Evolutionary conservation across 768 basidiomycete genomes (phyloP).

Genomic region (Naganishia kalamii): DNA sequence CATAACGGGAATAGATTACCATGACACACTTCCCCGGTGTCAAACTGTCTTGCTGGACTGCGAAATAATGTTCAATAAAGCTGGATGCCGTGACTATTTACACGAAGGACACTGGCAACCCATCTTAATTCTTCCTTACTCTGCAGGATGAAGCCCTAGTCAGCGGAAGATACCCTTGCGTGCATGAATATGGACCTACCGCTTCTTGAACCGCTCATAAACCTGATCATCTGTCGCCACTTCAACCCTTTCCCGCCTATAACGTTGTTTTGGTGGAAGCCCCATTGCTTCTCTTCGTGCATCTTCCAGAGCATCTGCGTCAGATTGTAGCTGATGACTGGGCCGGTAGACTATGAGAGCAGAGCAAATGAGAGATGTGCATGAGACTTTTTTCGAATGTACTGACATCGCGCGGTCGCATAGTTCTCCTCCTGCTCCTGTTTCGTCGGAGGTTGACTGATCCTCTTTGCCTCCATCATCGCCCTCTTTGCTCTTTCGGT

Average conservation of each 20-base stretch:
- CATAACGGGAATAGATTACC: too few relatives aligned
- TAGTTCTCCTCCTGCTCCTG: constrained; percentile 69
- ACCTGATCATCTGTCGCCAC: constrained; percentile 90
- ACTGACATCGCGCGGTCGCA: constrained; percentile 77
- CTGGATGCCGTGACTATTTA: too few relatives aligned
- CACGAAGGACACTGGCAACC: too few relatives aligned
- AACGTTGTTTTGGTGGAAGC: constrained; percentile 54
- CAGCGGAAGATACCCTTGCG: background rate
- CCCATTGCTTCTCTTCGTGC: constrained; percentile 84
- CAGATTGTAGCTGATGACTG: constrained; percentile 72
- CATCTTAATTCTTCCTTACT: background rate
- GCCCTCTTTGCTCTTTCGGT: constrained; percentile 92
- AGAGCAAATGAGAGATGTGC: background rate
- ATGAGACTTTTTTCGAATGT: background rate
- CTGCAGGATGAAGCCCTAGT: background rate
- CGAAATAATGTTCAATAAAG: too few relatives aligned
- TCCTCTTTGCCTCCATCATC: constrained; percentile 58
- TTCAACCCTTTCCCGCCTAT: constrained; percentile 55
- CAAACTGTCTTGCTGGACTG: too few relatives aligned
- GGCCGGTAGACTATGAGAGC: constrained; percentile 68
- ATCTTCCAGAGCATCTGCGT: constrained; percentile 74
- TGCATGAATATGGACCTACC: constrained; percentile 40
- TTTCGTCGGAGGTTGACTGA: constrained; percentile 49
- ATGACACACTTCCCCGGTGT: too few relatives aligned
- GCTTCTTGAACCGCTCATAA: constrained; percentile 89